These are phyloP conservation scores for Pseudonectria buxi DNA, from an alignment of 2,329 filamentous ascomycete species.

Conservation along the genomic window DNA sequence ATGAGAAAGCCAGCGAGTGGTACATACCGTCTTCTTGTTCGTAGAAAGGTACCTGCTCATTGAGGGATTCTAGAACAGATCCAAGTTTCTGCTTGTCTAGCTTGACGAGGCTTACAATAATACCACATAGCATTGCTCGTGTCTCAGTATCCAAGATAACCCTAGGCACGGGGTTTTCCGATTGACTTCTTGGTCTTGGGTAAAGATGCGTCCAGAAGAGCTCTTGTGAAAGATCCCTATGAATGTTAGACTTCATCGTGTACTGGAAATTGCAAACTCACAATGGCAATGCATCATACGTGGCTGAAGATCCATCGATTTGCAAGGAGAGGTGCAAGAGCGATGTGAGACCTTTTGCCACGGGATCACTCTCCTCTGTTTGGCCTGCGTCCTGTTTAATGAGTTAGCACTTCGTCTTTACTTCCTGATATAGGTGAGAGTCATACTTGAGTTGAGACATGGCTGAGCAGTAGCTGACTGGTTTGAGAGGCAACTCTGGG, in stretches of 20 bases:
- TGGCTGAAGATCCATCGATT: constrained; percentile 18
- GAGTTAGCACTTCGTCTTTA: constrained; percentile 1
- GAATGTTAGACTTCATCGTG: constrained; percentile 4
- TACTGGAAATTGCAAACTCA: constrained; percentile 9
- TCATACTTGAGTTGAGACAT: constrained; percentile 35
- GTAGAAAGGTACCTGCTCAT: constrained; percentile 32
- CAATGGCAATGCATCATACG: constrained; percentile 19
- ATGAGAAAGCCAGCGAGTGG: not conserved
- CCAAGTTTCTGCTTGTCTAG: constrained; percentile 42
- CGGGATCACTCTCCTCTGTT: constrained; percentile 18
- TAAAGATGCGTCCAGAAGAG: constrained; percentile 63
- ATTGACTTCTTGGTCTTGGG: constrained; percentile 39
- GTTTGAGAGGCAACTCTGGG: constrained; percentile 22
- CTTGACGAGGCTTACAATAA: constrained; percentile 51
- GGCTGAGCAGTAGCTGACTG: constrained; percentile 30
- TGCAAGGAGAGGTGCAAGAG: constrained; percentile 26
- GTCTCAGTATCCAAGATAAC: constrained; percentile 48
- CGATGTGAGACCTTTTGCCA: constrained; percentile 24
- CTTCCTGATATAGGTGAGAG: not conserved
- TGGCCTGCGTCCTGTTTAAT: constrained; percentile 21
- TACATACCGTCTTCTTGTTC: constrained; percentile 33
- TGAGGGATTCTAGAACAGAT: constrained; percentile 39
- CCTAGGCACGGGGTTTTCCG: constrained; percentile 26
- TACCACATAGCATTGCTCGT: constrained; percentile 52
- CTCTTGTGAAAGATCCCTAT: constrained; percentile 25